Evolutionary conservation across 2,329 filamentous ascomycete species (phyloP), one percentile per base, ranked within the genome.

Genomic region (Diplodia scrobiculata): DNA sequence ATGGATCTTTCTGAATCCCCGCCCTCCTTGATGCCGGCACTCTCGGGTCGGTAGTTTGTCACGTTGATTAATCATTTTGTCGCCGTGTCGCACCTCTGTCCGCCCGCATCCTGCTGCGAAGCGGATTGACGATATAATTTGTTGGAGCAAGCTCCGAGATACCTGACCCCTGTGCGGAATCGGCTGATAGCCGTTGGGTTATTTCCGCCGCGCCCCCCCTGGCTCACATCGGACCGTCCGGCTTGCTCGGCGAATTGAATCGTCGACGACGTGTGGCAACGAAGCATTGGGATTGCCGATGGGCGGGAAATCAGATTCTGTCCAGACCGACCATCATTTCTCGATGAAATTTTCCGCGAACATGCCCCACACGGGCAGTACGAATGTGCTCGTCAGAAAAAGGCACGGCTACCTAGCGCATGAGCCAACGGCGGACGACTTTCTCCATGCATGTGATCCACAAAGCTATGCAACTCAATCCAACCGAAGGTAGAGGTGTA

Each of bases 401-500:
- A 25, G 19, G 27, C n/a, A 45, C 7, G 17, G n/a, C 17, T 32
- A 17, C 27, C 50, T 32, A 14, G 27, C 10, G 50, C 50, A 52
- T 52, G 27, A 52, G 32, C 13, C 21, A 6, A 45, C 10, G 50
- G 50, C 19, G 10, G 19, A 10, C 10, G 52, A 2, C 21, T 55
- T 11, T 27, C 34, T 36, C n/a, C 52, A 32, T 32, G 41, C 34
- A 27, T 55, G 53, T 41, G 53, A 38, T 55, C 17, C 17, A 25
- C 19, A 17, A 10, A 21, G 53, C 53, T 27, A 55, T 55, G 53
- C 32, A 55, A 55, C 53, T 32, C 45, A 55, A 55, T 41, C 53
- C 50, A 5, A 32, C 21, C 27, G 2, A n/a, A 13, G 36, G 32
- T 14, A 5, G 21, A 54, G 9, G 5, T 32, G 41, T 14, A 19